Base-by-base conservation (phyloP, 1,284 basidiomycete species). In the Taiwanofungus camphoratus region DNA sequence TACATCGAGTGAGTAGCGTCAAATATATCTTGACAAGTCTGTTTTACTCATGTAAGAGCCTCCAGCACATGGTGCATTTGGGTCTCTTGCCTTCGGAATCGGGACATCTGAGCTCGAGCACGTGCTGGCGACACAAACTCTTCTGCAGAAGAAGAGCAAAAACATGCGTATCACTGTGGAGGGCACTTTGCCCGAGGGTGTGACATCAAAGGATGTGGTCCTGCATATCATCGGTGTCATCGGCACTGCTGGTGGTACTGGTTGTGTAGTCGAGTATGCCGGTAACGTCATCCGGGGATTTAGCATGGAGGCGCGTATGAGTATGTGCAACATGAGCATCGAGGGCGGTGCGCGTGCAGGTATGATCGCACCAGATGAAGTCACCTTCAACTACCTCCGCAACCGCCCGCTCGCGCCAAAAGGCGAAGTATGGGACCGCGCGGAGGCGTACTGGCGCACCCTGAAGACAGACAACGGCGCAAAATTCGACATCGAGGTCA, bases 271-370 rank as follows among this genome's bases (percentile, higher is more conserved):
- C 61, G 93, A 97, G 67, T 97, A 88, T 59, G 85, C 92, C 39
- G 93, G 93, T 6, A 88, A 87, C 2, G 89, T 93, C 42, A 91
- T 97, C 67, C 88, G 92, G 46, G 77, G 76, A 12, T 87, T 96
- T 60, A 91, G 87, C 58, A 94, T 96, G 91, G 93, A 97, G 64
- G 91, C 88, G 30, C 81, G 92, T 39, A 96, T 96, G 92, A 93
- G 90, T 55, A 91, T 92, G 54, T 96, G 92, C 68, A 97, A 97
- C 71, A 97, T 97, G 93, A 92, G 90, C 51, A 96, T 97, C 62
- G 93, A 97, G 67, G 94, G 83, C 47, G 93, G 93, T 60, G 94
- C 93, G 51, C 81, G 93, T 57, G 92, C 92, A 5, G 93, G 93
- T 45, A 93, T 97, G 91, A 80, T 97, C 51, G 93, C 92, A 9